Base-by-base conservation (phyloP, 2,329 filamentous ascomycete genomes). In the Epichloe scottii region DNA sequence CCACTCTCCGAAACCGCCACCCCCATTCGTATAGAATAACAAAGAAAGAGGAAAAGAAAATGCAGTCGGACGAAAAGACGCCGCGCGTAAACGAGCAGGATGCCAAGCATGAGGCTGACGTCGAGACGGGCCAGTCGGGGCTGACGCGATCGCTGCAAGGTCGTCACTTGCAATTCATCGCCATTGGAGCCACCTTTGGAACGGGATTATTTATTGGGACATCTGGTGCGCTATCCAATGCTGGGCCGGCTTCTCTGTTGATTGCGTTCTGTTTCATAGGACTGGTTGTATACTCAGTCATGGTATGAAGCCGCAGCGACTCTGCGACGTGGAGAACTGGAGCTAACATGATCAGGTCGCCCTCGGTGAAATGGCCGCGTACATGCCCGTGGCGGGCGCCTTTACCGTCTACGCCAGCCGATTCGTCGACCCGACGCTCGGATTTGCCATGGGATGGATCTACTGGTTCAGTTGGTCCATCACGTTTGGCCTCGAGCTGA, bases 381-480 rank as follows among this genome's bases (percentile, higher is more conserved):
- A 82, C 59, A 81, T 90, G 30, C 88, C 88, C 5, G 81, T 90
- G 37, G 73, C 84, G 19, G 87, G 85, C 52, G 83, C 84, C 40
- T 90, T 90, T 63, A 86, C 85, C 33, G 76, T 82, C 41, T 91
- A 89, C 59, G 85, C 86, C 21, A 76, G 81, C 39, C 83, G 87
- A 17, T 88, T 91, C 59, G 76, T 89, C 56, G 82, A 87, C 60
- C 81, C 79, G 11, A 82, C 81, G 51, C 71, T 89, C 46, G 85
- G 84, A 7, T 89, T 89, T 59, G 76, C 85, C 19, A 85, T 89
- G 76, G 86, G 87, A 19, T 90, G 85, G 85, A 82, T 87, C 53
- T 90, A 90, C 67, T 90, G 84, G 82, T 89, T 89, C 62, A 82
- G 77, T 38, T 90, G 83, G 84, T 75, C 81, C 17, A 79, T 84